Conservation (phyloP, 306 rosid genomes). For the Malus fusca region DNA sequence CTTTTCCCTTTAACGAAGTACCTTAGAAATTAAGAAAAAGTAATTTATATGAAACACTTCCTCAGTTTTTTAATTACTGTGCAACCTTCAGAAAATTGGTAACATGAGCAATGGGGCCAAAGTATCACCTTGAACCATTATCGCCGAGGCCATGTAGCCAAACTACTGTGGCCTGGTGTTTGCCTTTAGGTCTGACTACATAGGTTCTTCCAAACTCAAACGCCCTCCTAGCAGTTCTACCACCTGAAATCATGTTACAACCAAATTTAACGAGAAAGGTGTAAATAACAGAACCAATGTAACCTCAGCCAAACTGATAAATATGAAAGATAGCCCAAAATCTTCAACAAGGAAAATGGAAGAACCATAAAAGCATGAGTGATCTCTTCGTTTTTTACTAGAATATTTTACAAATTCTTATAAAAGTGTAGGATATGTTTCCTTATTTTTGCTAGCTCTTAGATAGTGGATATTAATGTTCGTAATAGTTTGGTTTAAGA, state of each 20-base stretch:
- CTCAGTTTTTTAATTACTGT: background rate
- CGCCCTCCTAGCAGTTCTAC: conserved; percentile 48
- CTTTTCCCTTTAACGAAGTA: background rate
- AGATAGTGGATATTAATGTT: too few species aligned
- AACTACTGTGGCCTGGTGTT: conserved; percentile 95
- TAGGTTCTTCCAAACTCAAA: conserved; percentile 90
- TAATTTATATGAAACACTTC: background rate
- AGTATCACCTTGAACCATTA: conserved; percentile 84
- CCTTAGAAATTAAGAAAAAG: background rate
- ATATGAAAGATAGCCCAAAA: background rate
- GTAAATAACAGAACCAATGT: background rate
- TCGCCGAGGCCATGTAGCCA: conserved; percentile 99
- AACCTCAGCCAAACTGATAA: background rate
- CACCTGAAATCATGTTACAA: conserved; percentile 42
- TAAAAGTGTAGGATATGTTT: background rate
- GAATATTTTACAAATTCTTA: background rate
- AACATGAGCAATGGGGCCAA: conserved; percentile 15
- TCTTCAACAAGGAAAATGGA: background rate
- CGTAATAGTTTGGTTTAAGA: background rate
- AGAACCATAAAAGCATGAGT: background rate
- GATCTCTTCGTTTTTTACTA: background rate
- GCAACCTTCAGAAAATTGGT: background rate
- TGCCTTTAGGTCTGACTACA: conserved; percentile 94
- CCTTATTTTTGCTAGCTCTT: background rate
- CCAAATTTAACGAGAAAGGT: background rate